Evolutionary conservation across 495 filamentous ascomycete species (phyloP).

Genomic region (Aspergillus nanangensis): DNA sequence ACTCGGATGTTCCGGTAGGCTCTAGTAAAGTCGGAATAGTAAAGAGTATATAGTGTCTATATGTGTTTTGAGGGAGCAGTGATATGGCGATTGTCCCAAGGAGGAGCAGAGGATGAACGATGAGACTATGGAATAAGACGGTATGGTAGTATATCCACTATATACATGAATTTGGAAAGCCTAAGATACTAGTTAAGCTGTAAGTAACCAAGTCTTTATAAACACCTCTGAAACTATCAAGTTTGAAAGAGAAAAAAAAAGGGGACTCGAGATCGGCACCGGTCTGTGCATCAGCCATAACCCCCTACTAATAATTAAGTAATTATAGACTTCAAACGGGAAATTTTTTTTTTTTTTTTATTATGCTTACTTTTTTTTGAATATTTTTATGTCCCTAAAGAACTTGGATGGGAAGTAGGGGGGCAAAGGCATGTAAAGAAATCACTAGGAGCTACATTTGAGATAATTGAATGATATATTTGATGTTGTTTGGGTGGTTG

Average conservation of each 20-base stretch:
- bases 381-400: neutral
- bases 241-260: slow-evolving; percentile 5
- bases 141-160: too few species aligned
- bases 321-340: neutral
- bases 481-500: neutral
- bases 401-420: too few species aligned
- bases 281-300: slow-evolving; percentile 17
- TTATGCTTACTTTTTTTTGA: neutral
- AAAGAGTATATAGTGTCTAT: neutral
- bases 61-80: too few species aligned
- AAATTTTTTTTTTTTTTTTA: neutral
- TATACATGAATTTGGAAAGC: neutral
- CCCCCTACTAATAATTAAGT: slow-evolving; percentile 12
- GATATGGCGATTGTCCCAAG: too few species aligned
- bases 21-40: too few species aligned
- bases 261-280: slow-evolving; percentile 16
- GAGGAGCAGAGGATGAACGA: too few species aligned
- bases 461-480: neutral
- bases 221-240: neutral
- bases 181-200: neutral
- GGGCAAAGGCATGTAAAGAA: too few species aligned
- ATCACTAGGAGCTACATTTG: neutral
- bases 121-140: too few species aligned
- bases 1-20: too few species aligned
- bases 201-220: neutral